Evolutionary conservation across 2,329 filamentous ascomycete genomes (phyloP).

Genomic region (Cryphonectria radicalis): DNA sequence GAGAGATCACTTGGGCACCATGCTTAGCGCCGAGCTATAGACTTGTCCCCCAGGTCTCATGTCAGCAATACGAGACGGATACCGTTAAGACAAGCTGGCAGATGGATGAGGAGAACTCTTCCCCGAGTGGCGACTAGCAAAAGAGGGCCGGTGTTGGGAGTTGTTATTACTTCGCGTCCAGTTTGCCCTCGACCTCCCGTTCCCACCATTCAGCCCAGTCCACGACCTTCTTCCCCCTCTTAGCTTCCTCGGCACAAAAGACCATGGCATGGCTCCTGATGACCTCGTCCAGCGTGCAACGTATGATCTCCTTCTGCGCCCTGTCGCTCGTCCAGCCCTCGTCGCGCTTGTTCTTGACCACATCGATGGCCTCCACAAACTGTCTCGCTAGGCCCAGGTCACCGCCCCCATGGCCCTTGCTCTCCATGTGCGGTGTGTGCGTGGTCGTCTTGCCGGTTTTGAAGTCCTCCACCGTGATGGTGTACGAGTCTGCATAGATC

Average conservation of each 20-base stretch:
- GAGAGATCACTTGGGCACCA: neutral
- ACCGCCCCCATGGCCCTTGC: conserved; percentile 72
- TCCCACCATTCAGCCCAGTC: conserved; percentile 80
- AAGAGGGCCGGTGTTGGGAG: neutral
- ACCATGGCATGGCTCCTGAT: conserved; percentile 91
- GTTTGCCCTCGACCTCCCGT: conserved; percentile 48
- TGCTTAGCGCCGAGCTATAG: neutral
- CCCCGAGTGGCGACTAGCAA: neutral
- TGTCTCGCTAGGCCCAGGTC: conserved; percentile 80
- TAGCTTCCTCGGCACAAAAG: conserved; percentile 90
- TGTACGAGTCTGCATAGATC: conserved; percentile 79
- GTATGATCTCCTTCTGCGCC: conserved; percentile 77
- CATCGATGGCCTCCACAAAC: conserved; percentile 81
- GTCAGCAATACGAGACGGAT: conserved; percentile 2
- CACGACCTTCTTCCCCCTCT: conserved; percentile 69
- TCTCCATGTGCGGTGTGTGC: conserved; percentile 63
- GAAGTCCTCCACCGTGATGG: conserved; percentile 78
- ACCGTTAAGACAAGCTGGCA: neutral
- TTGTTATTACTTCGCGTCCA: conserved; percentile 18
- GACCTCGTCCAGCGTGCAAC: conserved; percentile 83
- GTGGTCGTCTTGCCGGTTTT: conserved; percentile 57
- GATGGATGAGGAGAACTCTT: neutral
- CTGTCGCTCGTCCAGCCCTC: conserved; percentile 65
- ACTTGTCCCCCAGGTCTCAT: neutral
- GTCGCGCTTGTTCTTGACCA: conserved; percentile 76